These are phyloP conservation scores for Kluyveromyces marxianus DNA, from an alignment of 1,139 yeast species.

Conservation along the genomic window DNA sequence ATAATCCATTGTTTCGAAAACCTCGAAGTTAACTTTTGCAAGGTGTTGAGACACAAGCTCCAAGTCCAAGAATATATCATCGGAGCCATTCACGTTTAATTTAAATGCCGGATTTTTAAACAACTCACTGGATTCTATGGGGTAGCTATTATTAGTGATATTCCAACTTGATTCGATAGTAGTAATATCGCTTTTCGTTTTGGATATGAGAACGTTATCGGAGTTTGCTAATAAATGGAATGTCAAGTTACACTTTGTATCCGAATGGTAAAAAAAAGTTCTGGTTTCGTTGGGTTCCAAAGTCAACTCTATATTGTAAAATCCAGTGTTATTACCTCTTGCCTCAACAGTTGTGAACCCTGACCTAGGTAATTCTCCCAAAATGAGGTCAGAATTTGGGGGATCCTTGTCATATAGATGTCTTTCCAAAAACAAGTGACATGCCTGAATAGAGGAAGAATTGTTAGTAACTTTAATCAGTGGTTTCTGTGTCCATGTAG, in stretches of 20 bases:
- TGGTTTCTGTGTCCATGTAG: conserved; percentile 35
- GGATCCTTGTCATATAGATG: conserved; percentile 17
- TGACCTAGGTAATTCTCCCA: conserved; percentile 20
- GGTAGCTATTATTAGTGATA: conserved; percentile 46
- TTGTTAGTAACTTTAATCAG: conserved; percentile 42
- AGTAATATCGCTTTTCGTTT: conserved; percentile 29
- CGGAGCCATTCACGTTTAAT: conserved; percentile 23
- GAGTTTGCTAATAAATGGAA: conserved; percentile 35
- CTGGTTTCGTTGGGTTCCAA: conserved; percentile 15
- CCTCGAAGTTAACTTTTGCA: conserved; percentile 29
- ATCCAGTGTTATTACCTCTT: conserved; percentile 30
- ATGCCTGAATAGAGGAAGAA: conserved; percentile 28
- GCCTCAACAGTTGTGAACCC: conserved; percentile 19
- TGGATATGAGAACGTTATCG: conserved; percentile 23
- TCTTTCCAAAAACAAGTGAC: conserved; percentile 45
- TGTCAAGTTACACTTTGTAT: conserved; percentile 32
- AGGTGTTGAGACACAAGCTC: conserved; percentile 36
- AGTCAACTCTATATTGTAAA: conserved; percentile 26
- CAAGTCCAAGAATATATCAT: conserved; percentile 31
- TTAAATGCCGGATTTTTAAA: conserved; percentile 59
- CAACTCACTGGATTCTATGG: conserved; percentile 44
- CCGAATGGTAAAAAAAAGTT: conserved; percentile 26
- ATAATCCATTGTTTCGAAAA: conserved; percentile 30
- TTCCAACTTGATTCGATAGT: conserved; percentile 44
- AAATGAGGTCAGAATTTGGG: conserved; percentile 10